Evolutionary conservation across 768 basidiomycete species (phyloP), one percentile per base, ranked within the genome.

Genomic region (Suillus variegatus): DNA sequence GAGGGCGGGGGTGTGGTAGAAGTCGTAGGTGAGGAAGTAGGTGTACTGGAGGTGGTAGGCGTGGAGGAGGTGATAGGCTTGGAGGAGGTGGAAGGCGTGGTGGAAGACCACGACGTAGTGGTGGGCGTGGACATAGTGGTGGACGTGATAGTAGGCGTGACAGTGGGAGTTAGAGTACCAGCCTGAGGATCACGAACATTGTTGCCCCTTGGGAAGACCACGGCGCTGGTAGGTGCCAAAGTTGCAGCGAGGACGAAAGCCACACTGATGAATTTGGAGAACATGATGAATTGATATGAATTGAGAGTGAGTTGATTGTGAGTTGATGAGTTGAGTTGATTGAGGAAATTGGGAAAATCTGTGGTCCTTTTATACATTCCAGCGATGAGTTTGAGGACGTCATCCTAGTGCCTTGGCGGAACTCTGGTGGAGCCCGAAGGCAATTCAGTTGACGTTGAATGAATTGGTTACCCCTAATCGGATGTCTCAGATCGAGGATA

Each of bases 231-330:
- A 1, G 35, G 9, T 7, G 55, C 32, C 28, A 63, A 41, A 35
- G 52, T 32, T 25, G 57, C 51, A 25, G 62, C 40, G 36, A 63
- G 5, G 38, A 60, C 38, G 25, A 61, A 20, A 14, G 62, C 62
- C 1, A 60, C 8, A 25, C 55, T n/a, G 25, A 63, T 57, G 10
- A 61, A 28, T 32, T 63, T 63, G 1, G 54, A 25, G 35, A n/a
- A 62, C 44, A 63, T 60, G 38, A 14, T 61, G 13, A 20, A 16
- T 61, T 32, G 38, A 16, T 51, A 8, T 28, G 7, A 28, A 4
- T 51, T 51, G 25, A 28, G 1, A 7, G 6, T 25, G 12, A 14
- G 8, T 49, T 4, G 25, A 51, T 25, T 25, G 14, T 25, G 49
- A 49, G 22, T 25, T 25, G 47, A 12, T 25, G 12, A 14, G n/a